A percentile compares a stretch with the other conserved stretches of the same genome.
These are phyloP conservation scores for Aureobasidium sp. DNA, from an alignment of 2,329 filamentous ascomycete species.

Conservation along the genomic window DNA sequence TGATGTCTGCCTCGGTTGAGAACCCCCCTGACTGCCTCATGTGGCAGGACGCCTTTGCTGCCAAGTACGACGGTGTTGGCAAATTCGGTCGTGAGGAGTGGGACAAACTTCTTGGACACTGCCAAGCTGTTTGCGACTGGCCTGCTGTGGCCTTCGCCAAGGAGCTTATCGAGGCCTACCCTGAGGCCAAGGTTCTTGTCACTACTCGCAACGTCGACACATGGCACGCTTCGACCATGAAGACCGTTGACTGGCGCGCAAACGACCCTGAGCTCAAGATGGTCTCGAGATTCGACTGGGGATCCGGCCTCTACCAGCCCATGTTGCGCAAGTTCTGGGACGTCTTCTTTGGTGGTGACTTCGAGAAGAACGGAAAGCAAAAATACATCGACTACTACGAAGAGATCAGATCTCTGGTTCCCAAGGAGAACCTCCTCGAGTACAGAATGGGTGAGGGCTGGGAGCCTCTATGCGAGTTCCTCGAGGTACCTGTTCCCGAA, in stretches of 20 bases:
- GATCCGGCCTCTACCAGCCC: constrained; percentile 60
- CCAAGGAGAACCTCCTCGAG: constrained; percentile 46
- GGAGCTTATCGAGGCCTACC: constrained; percentile 65
- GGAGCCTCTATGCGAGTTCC: constrained; percentile 49
- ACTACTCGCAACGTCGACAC: constrained; percentile 60
- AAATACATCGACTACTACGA: constrained; percentile 53
- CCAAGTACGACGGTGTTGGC: constrained; percentile 56
- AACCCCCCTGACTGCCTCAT: constrained; percentile 61
- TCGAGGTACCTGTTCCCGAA: constrained; percentile 45
- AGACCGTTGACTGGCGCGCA: constrained; percentile 61
- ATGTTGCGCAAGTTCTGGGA: constrained; percentile 62
- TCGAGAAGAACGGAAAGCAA: constrained; percentile 57
- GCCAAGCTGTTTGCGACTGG: constrained; percentile 62
- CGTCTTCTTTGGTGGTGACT: constrained; percentile 61
- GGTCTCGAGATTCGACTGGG: constrained; percentile 54
- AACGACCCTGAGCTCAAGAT: constrained; percentile 55
- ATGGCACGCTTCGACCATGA: constrained; percentile 57
- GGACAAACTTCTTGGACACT: constrained; percentile 61
- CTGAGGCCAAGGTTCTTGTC: constrained; percentile 64
- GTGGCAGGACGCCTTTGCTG: constrained; percentile 62
- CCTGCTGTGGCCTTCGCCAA: constrained; percentile 61
- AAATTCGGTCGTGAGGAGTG: constrained; percentile 60
- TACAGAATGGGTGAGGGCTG: constrained; percentile 50
- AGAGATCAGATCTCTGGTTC: constrained; percentile 42
- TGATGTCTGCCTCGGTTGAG: constrained; percentile 64